These are phyloP conservation scores for Carex cristatella DNA, from an alignment of 176 grass and related monocot species.

Conservation along the genomic window DNA sequence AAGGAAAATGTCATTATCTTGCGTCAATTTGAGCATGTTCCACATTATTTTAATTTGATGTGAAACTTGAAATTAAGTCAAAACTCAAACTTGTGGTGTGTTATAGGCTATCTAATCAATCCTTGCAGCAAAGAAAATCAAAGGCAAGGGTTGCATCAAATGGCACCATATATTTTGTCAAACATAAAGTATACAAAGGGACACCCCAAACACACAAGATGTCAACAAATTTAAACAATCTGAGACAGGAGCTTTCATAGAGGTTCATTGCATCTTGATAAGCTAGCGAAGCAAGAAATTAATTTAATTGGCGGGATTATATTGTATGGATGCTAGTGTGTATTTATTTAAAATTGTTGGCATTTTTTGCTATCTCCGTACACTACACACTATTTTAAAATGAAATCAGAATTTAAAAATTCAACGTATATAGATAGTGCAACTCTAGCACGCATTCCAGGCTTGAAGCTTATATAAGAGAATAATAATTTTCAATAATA, in stretches of 20 bases:
- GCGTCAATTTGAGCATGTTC: background rate
- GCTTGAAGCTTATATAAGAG: too few relatives aligned
- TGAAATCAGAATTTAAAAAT: too few relatives aligned
- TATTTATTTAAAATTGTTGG: background rate
- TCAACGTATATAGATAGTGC: too few relatives aligned
- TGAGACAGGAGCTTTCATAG: background rate
- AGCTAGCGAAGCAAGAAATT: background rate
- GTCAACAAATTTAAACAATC: background rate
- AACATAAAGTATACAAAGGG: background rate
- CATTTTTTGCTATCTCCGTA: too few relatives aligned
- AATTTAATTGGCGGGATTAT: background rate
- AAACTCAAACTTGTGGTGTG: background rate
- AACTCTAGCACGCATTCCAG: too few relatives aligned
- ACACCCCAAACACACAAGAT: background rate
- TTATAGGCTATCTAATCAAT: background rate
- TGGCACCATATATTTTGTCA: too few relatives aligned
- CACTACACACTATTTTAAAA: too few relatives aligned
- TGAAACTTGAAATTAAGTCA: background rate
- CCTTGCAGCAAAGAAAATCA: background rate
- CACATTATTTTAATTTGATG: background rate
- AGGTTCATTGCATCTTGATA: background rate
- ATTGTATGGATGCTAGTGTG: background rate
- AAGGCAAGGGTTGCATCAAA: too few relatives aligned
- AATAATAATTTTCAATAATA: too few relatives aligned
- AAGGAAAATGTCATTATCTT: background rate